These are phyloP conservation scores for Fusarium xyrophilum DNA, from an alignment of 2,329 filamentous ascomycete genomes.

Conservation along the genomic window DNA sequence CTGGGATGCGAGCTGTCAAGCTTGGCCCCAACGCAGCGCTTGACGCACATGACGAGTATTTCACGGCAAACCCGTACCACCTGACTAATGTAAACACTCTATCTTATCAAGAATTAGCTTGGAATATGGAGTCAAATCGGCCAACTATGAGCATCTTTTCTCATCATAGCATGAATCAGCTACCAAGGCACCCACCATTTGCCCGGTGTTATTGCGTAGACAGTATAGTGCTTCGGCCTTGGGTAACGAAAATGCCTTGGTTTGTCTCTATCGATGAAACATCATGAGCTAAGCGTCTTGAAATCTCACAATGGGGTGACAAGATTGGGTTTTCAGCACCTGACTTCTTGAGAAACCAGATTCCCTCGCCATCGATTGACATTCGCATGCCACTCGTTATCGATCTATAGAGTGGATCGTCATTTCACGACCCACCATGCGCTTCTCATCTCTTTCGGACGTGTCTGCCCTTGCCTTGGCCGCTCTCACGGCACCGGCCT, in stretches of 20 bases:
- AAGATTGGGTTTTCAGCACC: background rate
- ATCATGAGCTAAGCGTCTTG: no score
- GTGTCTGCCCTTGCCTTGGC: background rate
- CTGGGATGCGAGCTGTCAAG: background rate
- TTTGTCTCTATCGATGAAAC: background rate
- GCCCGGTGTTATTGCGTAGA: background rate
- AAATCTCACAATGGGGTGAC: background rate
- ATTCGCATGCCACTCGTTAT: background rate
- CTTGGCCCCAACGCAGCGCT: background rate
- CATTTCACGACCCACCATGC: background rate
- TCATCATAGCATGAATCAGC: background rate
- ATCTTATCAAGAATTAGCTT: background rate
- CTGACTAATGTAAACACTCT: background rate
- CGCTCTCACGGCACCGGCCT: background rate
- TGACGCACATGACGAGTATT: background rate
- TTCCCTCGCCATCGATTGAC: no score
- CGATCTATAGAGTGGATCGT: background rate
- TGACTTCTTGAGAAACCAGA: background rate
- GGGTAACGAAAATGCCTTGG: background rate
- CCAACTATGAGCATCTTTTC: background rate
- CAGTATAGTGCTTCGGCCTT: background rate
- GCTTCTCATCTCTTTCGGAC: constrained; percentile 1
- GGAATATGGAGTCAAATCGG: background rate
- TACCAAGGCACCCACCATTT: background rate
- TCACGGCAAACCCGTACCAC: background rate